These are phyloP conservation scores for Populus tremula DNA, from an alignment of 345 rosid species.

Conservation along the genomic window DNA sequence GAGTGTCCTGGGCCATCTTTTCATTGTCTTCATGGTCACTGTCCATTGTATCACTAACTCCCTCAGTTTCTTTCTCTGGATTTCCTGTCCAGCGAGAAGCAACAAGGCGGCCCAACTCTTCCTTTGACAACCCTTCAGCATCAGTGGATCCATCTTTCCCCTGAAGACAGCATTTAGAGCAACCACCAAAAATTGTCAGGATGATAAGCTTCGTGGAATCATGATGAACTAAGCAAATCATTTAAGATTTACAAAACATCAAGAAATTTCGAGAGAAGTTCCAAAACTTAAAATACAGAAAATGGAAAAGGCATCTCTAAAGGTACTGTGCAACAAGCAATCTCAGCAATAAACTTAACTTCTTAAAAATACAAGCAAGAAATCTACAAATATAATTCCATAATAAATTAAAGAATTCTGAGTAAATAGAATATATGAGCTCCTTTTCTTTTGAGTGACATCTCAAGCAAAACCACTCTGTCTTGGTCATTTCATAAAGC, in stretches of 20 bases:
- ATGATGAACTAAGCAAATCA: conserved; percentile 9
- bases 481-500: neutral
- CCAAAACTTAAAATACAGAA: neutral
- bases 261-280: neutral
- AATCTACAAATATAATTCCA: neutral
- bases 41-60: conserved; percentile 27
- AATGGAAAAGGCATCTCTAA: neutral
- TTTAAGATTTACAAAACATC: neutral
- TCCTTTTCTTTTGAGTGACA: neutral
- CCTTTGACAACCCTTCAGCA: conserved; percentile 73
- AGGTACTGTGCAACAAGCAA: neutral
- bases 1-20: conserved; percentile 36
- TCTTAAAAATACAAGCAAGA: neutral
- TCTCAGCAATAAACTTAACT: neutral
- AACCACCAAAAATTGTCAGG: conserved; percentile 12
- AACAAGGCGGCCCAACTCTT: conserved; percentile 87
- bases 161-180: conserved; percentile 31
- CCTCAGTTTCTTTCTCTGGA: conserved; percentile 44
- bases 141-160: conserved; percentile 43
- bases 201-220: conserved; percentile 6
- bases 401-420: neutral
- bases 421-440: neutral
- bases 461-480: neutral
- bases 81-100: conserved; percentile 98
- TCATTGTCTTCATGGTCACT: conserved; percentile 47